Base-by-base conservation (phyloP, 441 rosid species). In the Raphanus hybrid region DNA sequence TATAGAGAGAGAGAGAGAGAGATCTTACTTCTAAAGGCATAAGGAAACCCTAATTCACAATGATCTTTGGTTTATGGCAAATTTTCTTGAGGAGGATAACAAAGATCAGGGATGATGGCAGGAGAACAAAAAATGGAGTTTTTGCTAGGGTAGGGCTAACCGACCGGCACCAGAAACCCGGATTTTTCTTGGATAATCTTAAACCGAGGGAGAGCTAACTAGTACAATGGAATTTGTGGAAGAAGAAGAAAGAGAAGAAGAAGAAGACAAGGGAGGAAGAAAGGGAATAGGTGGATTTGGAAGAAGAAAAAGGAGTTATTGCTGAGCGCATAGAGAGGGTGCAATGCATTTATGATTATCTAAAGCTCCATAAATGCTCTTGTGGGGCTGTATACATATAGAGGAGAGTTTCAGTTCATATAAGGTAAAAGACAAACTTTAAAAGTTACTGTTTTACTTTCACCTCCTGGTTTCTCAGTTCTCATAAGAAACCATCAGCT, bases 271-370 rank as follows among this genome's bases (percentile, higher is more conserved):
- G 32, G 34, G 67, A 82, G 57, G 79, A 59, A 76, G 70, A 82
- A 63, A 70, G 78, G 64, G 78, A 76, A 82, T 77, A 64, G 26
- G 50, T 76, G 83, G 73, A 41, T 78, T 81, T 71, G 79, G 74
- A 81, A 84, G 81, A 75, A 82, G 67, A 48, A 62, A 79, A 82
- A 67, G 82, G 86, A 90, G 89, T 89, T 80, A 90, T 81, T 87
- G 90, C 87, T 74, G 87, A 83, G 90, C 75, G 84, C 69, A 77
- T 84, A 68, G 90, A 88, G 93, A 81, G 82, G 94, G 85, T 89
- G 91, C 82, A 80, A 45, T 23, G 92, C 94, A 92, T 92, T 90
- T 87, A 92, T 89, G 88, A 86, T 59, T 63, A 26, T 82, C 80
- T 83, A 82, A 70, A 74, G 26, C 78, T 74, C 85, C 77, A 85